Conservation (phyloP, 2,329 filamentous ascomycete species). For the Colletotrichum noveboracense region DNA sequence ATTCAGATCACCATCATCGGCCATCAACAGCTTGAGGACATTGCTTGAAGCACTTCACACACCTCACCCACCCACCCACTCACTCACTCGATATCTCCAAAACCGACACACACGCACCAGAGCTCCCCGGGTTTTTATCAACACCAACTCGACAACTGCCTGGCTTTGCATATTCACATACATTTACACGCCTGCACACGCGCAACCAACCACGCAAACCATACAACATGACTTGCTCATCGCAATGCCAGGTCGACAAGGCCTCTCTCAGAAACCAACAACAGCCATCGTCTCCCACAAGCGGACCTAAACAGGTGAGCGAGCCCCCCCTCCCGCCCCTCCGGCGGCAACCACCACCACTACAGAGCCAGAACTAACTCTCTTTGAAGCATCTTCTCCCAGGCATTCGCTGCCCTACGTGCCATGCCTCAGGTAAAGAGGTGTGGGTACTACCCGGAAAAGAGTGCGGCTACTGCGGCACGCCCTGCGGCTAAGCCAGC, state of each 20-base stretch:
- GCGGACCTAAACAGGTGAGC: constrained; percentile 14
- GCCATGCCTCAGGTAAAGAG: constrained; percentile 52
- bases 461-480: constrained; percentile 56
- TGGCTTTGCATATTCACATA: not conserved
- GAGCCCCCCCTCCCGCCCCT: not conserved
- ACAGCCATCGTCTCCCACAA: constrained; percentile 14
- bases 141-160: not conserved
- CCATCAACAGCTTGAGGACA: not conserved
- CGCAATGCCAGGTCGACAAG: constrained; percentile 10
- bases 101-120: not conserved
- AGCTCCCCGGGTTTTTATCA: not conserved
- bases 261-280: constrained; percentile 6
- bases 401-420: constrained; percentile 58
- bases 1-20: constrained; percentile 4
- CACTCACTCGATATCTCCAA: not conserved
- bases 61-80: not conserved
- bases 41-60: not conserved
- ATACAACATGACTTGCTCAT: constrained; percentile 16
- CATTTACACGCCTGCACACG: not conserved
- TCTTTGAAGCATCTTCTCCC: constrained; percentile 41
- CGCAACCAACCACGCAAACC: not conserved
- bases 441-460: constrained; percentile 62
- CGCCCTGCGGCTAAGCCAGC: constrained; percentile 38
- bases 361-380: not conserved
- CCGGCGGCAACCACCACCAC: not conserved